Evolutionary conservation across 1,139 yeast genomes (phyloP).

Genomic region (Pichia sp.): DNA sequence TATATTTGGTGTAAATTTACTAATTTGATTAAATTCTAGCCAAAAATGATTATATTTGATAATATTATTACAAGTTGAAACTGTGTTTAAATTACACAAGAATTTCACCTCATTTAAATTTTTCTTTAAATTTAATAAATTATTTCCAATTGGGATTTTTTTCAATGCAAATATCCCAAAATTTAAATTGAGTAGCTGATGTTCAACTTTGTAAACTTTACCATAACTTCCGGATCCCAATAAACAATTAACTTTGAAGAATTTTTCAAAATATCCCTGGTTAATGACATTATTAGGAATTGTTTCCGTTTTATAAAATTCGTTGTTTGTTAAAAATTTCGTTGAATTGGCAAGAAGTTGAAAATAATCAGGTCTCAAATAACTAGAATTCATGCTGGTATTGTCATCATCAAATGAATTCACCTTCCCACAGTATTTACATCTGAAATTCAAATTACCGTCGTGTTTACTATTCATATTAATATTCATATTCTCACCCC

Average conservation of each 20-base stretch:
- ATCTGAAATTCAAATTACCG: too few relatives aligned
- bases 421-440: too few relatives aligned
- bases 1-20: conserved; percentile 49
- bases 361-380: neutral
- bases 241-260: conserved; percentile 44
- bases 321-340: conserved; percentile 6
- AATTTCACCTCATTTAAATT: conserved; percentile 75
- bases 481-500: too few relatives aligned
- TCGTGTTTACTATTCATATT: too few relatives aligned
- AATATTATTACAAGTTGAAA: conserved; percentile 35
- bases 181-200: conserved; percentile 58
- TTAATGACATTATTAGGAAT: conserved; percentile 44
- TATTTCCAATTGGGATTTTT: conserved; percentile 76
- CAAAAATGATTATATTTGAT: conserved; percentile 88
- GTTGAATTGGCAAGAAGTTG: conserved; percentile 12
- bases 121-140: conserved; percentile 55
- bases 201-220: conserved; percentile 76
- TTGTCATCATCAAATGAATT: too few relatives aligned
- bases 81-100: conserved; percentile 34
- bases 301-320: conserved; percentile 13
- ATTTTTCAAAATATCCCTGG: conserved; percentile 66
- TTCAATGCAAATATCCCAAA: conserved; percentile 79
- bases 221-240: conserved; percentile 84
- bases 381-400: too few relatives aligned
- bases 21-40: conserved; percentile 65